Evolutionary conservation across 2,329 filamentous ascomycete genomes (phyloP), one percentile per base, ranked within the genome.

Genomic region (Alternaria rosae): DNA sequence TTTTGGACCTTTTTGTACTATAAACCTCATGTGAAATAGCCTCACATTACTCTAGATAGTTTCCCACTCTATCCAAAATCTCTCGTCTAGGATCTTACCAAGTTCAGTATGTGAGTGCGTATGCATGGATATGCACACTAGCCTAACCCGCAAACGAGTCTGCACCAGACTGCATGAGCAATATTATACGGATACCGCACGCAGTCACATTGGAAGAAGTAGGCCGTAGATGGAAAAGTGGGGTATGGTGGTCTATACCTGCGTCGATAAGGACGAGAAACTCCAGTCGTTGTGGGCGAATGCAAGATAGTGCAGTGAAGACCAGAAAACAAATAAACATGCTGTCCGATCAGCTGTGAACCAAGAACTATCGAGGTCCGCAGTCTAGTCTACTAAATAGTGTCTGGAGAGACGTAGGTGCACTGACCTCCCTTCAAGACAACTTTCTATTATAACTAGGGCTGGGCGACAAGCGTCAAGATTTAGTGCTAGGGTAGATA

Each of bases 241-340:
- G 63, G 42, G 58, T 63, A 48, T 57, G 62, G 43, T 70, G 64
- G 26, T 62, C 64, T 45, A 67, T 59, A 23, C 66, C 66, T 21
- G 35, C 52, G 35, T 67, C 68, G 17, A 68, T 62, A 20, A 70
- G 30, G 20, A 62, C 21, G 38, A 66, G 61, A 7, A 25, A 45
- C 17, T 28, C 42, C n/a, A n/a, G n/a, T 15, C 43, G 17, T 15
- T 47, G 43, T 17, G 41, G 44, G 8, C n/a, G n/a, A n/a, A n/a
- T n/a, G n/a, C 52, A 44, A 25, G 59, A 47, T 25, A 61, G 38
- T 10, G 58, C 54, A n/a, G 30, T 26, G 9, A 43, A 58, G 35
- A 58, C 5, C 7, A 44, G 38, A 23, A 55, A 20, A 9, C 43
- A 12, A 26, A 30, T n/a, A 30, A 60, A n/a, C 60, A 64, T 60